A percentile compares a stretch with the other conserved stretches of the same genome.
These are phyloP conservation scores for Viridothelium virens DNA, from an alignment of 495 filamentous ascomycete genomes.

Conservation along the genomic window DNA sequence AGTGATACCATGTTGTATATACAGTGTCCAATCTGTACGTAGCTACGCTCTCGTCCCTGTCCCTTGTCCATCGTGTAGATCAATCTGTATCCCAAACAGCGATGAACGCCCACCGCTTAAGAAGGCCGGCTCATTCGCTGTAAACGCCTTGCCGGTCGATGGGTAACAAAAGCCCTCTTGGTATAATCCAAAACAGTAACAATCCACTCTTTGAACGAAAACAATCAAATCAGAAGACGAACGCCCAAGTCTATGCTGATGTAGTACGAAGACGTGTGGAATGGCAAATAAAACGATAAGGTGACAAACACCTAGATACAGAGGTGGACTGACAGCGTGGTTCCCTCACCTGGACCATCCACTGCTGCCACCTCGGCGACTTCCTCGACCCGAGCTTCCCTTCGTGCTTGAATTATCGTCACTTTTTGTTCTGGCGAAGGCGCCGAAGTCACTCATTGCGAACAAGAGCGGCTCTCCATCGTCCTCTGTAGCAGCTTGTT, in stretches of 20 bases:
- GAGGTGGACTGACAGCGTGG: background rate
- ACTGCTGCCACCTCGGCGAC: background rate
- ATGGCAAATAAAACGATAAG: background rate
- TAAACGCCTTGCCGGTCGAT: conserved; percentile 5
- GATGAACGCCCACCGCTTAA: background rate
- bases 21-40: conserved; percentile 6
- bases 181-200: background rate
- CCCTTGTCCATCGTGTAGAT: background rate
- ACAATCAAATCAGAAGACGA: background rate
- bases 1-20: conserved; percentile 1
- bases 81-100: background rate
- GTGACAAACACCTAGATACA: background rate
- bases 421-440: background rate
- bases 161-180: background rate
- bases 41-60: background rate
- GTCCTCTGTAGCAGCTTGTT: conserved; percentile 20
- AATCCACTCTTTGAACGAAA: background rate
- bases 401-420: background rate
- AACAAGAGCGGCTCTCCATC: conserved; percentile 83
- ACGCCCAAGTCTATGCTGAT: conserved; percentile 2
- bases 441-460: conserved; percentile 73
- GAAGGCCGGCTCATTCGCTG: background rate
- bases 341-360: background rate
- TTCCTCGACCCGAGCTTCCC: background rate
- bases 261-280: conserved; percentile 5